Percentiles rank a stretch among this genome's conserved stretches.
These are phyloP conservation scores for Exophiala oligosperma DNA, from an alignment of 2,329 filamentous ascomycete genomes.

Conservation along the genomic window DNA sequence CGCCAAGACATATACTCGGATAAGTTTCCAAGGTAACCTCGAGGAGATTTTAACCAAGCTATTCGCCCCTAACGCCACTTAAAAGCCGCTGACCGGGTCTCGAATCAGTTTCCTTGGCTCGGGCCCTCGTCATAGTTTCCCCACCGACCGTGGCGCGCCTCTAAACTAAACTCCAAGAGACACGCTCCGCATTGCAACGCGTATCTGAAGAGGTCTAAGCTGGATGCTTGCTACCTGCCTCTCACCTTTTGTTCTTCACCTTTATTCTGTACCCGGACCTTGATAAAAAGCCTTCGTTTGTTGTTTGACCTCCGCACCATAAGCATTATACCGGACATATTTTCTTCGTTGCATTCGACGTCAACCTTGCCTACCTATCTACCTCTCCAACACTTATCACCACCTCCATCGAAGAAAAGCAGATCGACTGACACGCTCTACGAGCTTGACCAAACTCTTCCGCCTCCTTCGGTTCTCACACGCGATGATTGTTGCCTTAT, in stretches of 20 bases:
- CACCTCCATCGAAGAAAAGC: background rate
- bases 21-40: constrained; percentile 4
- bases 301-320: background rate
- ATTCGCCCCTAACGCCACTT: too few species aligned
- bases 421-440: background rate
- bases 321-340: constrained; percentile 8
- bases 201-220: background rate
- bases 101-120: background rate
- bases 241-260: background rate
- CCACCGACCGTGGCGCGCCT: background rate
- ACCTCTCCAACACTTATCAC: background rate
- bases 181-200: background rate
- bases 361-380: background rate
- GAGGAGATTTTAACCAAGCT: background rate
- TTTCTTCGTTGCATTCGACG: background rate
- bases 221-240: background rate
- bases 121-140: background rate
- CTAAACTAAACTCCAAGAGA: background rate
- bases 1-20: constrained; percentile 15
- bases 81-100: background rate
- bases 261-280: background rate
- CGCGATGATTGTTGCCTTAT: constrained; percentile 14
- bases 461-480: background rate
- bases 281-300: constrained; percentile 1
- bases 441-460: background rate